phyloP scores from a whole-genome alignment of 2,329 filamentous ascomycete genomes.

The Diaporthe caulivora region DNA sequence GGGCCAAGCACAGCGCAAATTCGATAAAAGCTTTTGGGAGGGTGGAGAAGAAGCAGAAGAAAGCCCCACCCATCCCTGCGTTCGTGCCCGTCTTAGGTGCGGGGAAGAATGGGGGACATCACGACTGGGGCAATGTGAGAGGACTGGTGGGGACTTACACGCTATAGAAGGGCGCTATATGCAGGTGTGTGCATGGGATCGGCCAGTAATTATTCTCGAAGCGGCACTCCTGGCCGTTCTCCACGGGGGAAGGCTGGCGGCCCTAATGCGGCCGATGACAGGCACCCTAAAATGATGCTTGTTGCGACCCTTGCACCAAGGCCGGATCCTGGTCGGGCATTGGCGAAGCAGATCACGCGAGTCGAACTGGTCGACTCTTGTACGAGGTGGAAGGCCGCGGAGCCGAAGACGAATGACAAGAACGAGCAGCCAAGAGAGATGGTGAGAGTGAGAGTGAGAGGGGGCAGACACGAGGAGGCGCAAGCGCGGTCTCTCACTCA shows the following conservation, averaged over 20 bases:
- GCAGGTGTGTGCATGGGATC: slow-evolving; percentile 3
- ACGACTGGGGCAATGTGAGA: neutral
- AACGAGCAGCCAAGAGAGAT: neutral
- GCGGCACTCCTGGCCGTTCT: slow-evolving; percentile 14
- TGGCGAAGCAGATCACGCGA: slow-evolving; percentile 8
- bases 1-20: slow-evolving; percentile 19
- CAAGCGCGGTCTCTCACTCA: neutral
- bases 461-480: neutral
- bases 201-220: slow-evolving; percentile 29
- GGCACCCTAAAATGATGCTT: slow-evolving; percentile 34
- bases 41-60: neutral
- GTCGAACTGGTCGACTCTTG: neutral
- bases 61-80: neutral
- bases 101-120: neutral
- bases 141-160: no score
- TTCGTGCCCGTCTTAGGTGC: neutral
- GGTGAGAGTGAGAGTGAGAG: neutral
- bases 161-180: no score
- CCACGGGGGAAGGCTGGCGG: neutral
- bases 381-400: neutral
- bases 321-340: neutral
- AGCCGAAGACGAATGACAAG: neutral
- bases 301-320: slow-evolving; percentile 13
- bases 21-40: slow-evolving; percentile 24
- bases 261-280: slow-evolving; percentile 22